Evolutionary conservation across 75 land plant genomes (phyloP).

Genomic region (Selaginella moellendorffii): DNA sequence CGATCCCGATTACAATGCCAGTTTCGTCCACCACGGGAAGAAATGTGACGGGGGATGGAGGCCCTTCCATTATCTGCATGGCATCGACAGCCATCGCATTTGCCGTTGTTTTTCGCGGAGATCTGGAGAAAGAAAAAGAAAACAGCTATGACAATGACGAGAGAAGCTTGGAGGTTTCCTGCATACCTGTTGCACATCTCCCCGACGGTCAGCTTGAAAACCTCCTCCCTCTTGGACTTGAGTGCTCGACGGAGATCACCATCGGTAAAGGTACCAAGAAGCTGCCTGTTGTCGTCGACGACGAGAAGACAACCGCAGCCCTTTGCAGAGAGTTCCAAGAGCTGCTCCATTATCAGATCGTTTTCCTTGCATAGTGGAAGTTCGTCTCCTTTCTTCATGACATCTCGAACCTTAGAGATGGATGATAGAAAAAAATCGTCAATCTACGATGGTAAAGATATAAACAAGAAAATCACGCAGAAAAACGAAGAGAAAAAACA

Average conservation of each 20-base stretch:
- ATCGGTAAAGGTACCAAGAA: conserved; percentile 89
- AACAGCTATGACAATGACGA: neutral
- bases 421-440: too few species aligned
- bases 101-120: conserved; percentile 57
- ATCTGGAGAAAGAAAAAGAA: conserved; percentile 26
- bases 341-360: conserved; percentile 91
- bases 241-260: conserved; percentile 93
- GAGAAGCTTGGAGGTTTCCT: neutral
- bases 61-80: conserved; percentile 88
- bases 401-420: conserved; percentile 67
- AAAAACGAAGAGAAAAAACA: too few species aligned
- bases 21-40: conserved; percentile 61
- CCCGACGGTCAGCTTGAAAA: conserved; percentile 81
- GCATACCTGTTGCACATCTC: conserved; percentile 88
- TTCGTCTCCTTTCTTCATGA: conserved; percentile 77
- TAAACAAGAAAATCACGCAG: too few species aligned
- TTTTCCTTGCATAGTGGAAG: conserved; percentile 73
- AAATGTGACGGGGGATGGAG: conserved; percentile 87
- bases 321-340: conserved; percentile 78
- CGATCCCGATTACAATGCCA: conserved; percentile 68
- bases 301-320: conserved; percentile 97
- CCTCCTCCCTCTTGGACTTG: conserved; percentile 63
- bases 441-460: too few species aligned
- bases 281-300: conserved; percentile 45
- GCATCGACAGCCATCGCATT: conserved; percentile 98